A percentile compares a stretch with the other conserved stretches of the same genome.
phyloP scores from a whole-genome alignment of 306 rosid species.

The Prunus davidiana region DNA sequence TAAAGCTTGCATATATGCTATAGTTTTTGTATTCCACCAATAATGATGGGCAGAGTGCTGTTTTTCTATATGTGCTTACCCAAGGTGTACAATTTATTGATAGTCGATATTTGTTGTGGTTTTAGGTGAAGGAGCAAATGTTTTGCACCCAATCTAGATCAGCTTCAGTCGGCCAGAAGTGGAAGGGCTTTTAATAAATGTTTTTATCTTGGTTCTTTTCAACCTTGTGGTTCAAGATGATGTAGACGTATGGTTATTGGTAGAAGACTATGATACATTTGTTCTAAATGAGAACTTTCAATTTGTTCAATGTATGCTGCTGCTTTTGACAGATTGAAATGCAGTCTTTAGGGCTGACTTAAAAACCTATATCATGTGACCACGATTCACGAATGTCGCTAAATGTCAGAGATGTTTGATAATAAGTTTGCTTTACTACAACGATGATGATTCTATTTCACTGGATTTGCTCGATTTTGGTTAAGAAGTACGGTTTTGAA shows the following conservation, averaged over 20 bases:
- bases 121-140: constrained; percentile 10
- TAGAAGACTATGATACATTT: not conserved
- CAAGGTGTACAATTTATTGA: no score
- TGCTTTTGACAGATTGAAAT: not conserved
- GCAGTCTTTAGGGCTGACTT: not conserved
- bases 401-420: not conserved
- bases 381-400: not conserved
- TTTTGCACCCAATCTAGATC: not conserved
- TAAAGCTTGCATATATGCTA: not conserved
- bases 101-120: not conserved
- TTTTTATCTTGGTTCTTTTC: not conserved
- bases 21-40: not conserved
- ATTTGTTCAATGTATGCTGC: not conserved
- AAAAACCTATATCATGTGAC: not conserved
- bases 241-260: not conserved
- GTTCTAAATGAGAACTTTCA: not conserved
- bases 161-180: not conserved
- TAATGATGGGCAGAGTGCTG: not conserved
- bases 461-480: not conserved
- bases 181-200: not conserved
- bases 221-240: not conserved
- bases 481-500: not conserved
- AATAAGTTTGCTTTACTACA: no score
- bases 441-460: not conserved
- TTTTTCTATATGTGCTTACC: not conserved